Evolutionary conservation across 2,329 filamentous ascomycete species (phyloP).

Genomic region (Penicillium griseofulvum): DNA sequence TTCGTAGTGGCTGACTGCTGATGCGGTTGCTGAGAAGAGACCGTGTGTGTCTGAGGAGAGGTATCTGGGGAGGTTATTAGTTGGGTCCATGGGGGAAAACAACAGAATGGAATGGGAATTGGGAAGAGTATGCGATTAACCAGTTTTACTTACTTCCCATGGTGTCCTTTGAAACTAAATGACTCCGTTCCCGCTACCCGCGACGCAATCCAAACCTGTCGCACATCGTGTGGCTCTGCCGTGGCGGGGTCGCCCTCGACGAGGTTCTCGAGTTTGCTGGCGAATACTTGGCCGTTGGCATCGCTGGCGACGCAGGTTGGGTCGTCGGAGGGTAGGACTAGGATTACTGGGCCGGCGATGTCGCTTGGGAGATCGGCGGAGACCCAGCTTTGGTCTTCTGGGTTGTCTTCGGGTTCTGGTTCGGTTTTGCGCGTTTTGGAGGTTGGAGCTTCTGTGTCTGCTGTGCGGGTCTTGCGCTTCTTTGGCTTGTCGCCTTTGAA

Average conservation of each 20-base stretch:
- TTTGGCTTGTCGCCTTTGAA: constrained; percentile 98
- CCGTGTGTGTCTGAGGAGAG: constrained; percentile 83
- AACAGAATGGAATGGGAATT: neutral
- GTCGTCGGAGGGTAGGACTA: constrained; percentile 74
- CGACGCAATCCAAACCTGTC: constrained; percentile 93
- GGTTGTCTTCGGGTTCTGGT: constrained; percentile 31
- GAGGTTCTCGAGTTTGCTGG: constrained; percentile 79
- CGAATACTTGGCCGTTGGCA: constrained; percentile 80
- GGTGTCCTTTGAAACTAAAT: constrained; percentile 83
- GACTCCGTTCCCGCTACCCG: constrained; percentile 76
- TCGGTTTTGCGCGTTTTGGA: constrained; percentile 27
- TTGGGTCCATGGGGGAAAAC: neutral
- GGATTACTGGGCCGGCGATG: constrained; percentile 75
- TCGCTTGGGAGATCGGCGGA: constrained; percentile 73
- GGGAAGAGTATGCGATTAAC: neutral
- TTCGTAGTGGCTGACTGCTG: constrained; percentile 82
- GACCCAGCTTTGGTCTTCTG: constrained; percentile 85
- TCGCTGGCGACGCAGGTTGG: constrained; percentile 80
- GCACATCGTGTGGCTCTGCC: constrained; percentile 91
- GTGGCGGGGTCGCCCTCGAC: constrained; percentile 77
- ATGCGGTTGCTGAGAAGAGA: constrained; percentile 69
- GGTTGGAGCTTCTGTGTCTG: constrained; percentile 37
- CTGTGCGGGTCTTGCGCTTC: constrained; percentile 75
- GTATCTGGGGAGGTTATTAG: constrained; percentile 57
- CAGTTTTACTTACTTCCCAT: constrained; percentile 63